Conservation (phyloP, 805 yeast genomes). For the Yarrowia keelungensis region DNA sequence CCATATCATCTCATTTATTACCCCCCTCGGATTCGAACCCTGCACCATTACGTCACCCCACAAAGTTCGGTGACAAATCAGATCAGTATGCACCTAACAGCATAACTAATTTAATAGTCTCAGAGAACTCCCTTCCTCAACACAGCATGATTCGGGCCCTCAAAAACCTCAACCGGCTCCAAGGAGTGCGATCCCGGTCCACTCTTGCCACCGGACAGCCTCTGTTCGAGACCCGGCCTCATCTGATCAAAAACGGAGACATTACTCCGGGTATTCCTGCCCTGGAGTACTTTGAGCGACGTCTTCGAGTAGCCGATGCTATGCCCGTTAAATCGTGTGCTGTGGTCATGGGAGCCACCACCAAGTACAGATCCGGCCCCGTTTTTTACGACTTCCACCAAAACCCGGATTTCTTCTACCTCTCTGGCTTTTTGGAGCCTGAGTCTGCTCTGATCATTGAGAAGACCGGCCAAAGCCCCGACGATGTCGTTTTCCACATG, state of each 20-base stretch:
- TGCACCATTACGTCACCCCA: constrained; percentile 5
- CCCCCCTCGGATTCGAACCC: background rate
- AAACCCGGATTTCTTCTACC: constrained; percentile 82
- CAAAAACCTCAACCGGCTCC: background rate
- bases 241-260: constrained; percentile 73
- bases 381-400: constrained; percentile 94
- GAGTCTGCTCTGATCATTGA: constrained; percentile 65
- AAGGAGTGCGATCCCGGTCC: constrained; percentile 21
- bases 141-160: constrained; percentile 31
- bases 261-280: constrained; percentile 90
- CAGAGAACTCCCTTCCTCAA: background rate
- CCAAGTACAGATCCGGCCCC: constrained; percentile 84
- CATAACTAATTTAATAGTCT: constrained; percentile 6
- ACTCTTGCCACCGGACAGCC: constrained; percentile 76
- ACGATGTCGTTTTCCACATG: constrained; percentile 46
- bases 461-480: constrained; percentile 55
- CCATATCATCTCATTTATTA: too few relatives aligned
- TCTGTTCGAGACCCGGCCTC: constrained; percentile 81
- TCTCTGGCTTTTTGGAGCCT: constrained; percentile 94
- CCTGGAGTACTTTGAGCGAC: constrained; percentile 75
- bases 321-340: constrained; percentile 73
- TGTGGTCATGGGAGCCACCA: constrained; percentile 71
- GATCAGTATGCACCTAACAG: constrained; percentile 6
- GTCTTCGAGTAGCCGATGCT: constrained; percentile 62
- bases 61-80: constrained; percentile 7